Evolutionary conservation across 106 monocot genomes (phyloP).

Genomic region (Apostasia ramifera): DNA sequence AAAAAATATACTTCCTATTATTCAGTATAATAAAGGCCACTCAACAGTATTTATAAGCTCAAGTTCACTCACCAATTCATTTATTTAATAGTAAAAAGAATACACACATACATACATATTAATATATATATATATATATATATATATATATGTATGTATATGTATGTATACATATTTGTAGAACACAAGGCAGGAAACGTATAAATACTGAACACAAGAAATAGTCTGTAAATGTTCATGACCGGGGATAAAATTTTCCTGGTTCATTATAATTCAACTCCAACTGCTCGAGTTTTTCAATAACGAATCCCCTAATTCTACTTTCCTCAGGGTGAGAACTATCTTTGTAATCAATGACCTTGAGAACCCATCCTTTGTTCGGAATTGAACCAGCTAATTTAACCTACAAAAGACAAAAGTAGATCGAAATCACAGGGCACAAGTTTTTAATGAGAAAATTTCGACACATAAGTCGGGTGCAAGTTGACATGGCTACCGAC

Average conservation of each 20-base stretch:
- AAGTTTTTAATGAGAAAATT: not conserved
- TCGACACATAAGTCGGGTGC: not conserved
- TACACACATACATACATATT: too few species aligned
- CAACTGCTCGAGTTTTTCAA: constrained; percentile 67
- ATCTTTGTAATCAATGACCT: constrained; percentile 70
- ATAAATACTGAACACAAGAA: too few species aligned
- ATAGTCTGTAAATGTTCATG: not conserved
- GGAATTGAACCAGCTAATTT: constrained; percentile 52
- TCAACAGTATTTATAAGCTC: too few species aligned
- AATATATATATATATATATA: too few species aligned
- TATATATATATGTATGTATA: too few species aligned
- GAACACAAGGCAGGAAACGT: too few species aligned
- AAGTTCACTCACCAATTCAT: too few species aligned
- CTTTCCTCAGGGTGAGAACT: constrained; percentile 53
- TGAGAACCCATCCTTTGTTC: constrained; percentile 74
- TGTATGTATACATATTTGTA: too few species aligned
- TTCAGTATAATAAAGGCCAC: too few species aligned
- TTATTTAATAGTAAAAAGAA: too few species aligned
- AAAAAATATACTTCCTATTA: too few species aligned
- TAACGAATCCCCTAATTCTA: constrained; percentile 64
- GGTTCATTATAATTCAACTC: constrained; percentile 46
- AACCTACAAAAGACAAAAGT: constrained; percentile 31
- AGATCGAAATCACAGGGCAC: not conserved
- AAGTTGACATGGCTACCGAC: not conserved
- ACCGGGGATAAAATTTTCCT: constrained; percentile 23